Conservation (phyloP, 208 protist species). For the Trypanosoma lewisi region DNA sequence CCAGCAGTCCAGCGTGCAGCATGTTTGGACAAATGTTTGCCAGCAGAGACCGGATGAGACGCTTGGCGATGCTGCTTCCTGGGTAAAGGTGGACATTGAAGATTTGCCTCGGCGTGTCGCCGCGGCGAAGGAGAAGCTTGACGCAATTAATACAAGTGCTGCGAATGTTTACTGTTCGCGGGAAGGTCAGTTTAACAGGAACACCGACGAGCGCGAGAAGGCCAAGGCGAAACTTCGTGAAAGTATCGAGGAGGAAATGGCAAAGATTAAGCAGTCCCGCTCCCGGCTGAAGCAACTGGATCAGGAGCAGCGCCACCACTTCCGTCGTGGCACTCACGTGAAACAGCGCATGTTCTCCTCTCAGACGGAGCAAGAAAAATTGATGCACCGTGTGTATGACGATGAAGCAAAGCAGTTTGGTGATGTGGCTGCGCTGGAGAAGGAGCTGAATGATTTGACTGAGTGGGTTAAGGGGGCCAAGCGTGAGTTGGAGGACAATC, state of each 20-base stretch:
- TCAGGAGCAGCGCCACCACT: constrained; percentile 67
- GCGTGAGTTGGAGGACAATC: constrained; percentile 58
- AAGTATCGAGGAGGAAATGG: constrained; percentile 67
- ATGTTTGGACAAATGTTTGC: constrained; percentile 5
- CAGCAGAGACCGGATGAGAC: constrained; percentile 39
- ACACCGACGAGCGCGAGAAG: constrained; percentile 67
- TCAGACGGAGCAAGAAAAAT: constrained; percentile 35
- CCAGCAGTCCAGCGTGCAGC: constrained; percentile 23
- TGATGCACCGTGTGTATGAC: constrained; percentile 45
- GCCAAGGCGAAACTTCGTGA: constrained; percentile 51
- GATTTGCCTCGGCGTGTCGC: constrained; percentile 46
- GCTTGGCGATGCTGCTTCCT: constrained; percentile 23
- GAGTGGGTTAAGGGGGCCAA: constrained; percentile 65
- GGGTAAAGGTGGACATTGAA: constrained; percentile 40
- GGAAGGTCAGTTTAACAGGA: constrained; percentile 67
- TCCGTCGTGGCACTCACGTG: constrained; percentile 61
- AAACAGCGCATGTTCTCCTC: constrained; percentile 25
- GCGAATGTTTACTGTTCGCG: constrained; percentile 45
- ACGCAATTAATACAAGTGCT: constrained; percentile 29
- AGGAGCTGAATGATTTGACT: constrained; percentile 61
- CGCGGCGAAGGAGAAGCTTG: constrained; percentile 33
- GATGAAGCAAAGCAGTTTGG: constrained; percentile 48
- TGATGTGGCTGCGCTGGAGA: constrained; percentile 43
- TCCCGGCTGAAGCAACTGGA: constrained; percentile 53
- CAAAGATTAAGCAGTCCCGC: constrained; percentile 46